phyloP scores from a whole-genome alignment of 1,284 basidiomycete genomes.

The Ceratobasidium sp. region DNA sequence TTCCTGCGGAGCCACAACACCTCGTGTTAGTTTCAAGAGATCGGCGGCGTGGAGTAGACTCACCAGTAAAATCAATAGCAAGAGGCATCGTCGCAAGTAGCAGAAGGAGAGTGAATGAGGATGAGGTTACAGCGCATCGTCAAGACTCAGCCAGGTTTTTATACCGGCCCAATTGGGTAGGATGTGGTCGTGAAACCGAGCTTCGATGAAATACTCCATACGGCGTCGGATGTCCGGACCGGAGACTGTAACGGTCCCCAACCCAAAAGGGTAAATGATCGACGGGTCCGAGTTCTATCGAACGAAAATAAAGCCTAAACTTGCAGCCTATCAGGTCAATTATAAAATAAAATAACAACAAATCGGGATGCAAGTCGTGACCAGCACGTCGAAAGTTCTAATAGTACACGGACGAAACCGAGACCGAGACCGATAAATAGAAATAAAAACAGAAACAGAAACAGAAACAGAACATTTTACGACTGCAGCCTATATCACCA shows the following conservation, averaged over 20 bases:
- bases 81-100: slow-evolving; percentile 21
- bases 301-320: not conserved
- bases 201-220: not conserved
- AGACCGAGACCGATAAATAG: too few relatives aligned
- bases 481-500: not conserved
- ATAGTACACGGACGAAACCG: not conserved
- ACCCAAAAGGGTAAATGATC: not conserved
- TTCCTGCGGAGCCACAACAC: slow-evolving; percentile 50
- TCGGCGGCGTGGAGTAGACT: not conserved
- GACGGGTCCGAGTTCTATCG: slow-evolving; percentile 1
- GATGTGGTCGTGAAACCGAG: slow-evolving; percentile 22
- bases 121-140: slow-evolving; percentile 2
- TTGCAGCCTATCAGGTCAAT: not conserved
- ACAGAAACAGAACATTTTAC: not conserved
- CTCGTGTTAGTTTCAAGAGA: not conserved
- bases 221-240: not conserved
- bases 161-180: not conserved
- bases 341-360: not conserved
- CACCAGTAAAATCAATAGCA: slow-evolving; percentile 38
- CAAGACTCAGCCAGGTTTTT: not conserved
- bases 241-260: not conserved
- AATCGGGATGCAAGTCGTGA: not conserved
- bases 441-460: too few relatives aligned
- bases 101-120: not conserved
- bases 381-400: not conserved